Percentiles rank a stretch among this genome's conserved stretches.
Evolutionary conservation across 169 alveolate species (phyloP).

Genomic region (Cryptosporidium sp.): DNA sequence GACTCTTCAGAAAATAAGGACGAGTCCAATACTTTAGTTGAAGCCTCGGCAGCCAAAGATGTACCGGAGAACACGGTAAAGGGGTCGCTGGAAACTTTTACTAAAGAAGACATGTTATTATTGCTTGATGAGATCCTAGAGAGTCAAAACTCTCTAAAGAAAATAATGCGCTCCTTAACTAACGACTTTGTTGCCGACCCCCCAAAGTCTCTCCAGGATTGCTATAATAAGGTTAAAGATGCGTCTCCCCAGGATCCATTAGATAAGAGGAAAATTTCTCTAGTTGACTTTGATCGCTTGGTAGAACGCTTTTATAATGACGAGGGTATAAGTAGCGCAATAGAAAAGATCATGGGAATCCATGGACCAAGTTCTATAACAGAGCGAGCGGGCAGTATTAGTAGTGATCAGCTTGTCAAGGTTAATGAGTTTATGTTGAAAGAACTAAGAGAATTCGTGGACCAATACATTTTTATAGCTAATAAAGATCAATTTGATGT

Average conservation of each 20-base stretch:
- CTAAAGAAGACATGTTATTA: constrained; percentile 80
- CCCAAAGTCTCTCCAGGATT: constrained; percentile 64
- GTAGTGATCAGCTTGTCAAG: constrained; percentile 79
- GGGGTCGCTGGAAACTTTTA: constrained; percentile 43
- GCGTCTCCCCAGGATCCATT: constrained; percentile 82
- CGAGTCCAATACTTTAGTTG: not conserved
- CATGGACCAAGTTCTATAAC: constrained; percentile 72
- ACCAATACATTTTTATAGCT: constrained; percentile 80
- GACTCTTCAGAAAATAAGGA: constrained; percentile 77
- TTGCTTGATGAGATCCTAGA: constrained; percentile 78
- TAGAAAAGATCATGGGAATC: constrained; percentile 72
- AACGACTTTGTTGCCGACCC: constrained; percentile 34
- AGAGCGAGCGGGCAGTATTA: constrained; percentile 77
- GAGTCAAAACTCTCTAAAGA: constrained; percentile 83
- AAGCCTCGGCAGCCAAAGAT: not conserved
- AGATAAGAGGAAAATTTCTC: constrained; percentile 80
- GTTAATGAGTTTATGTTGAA: constrained; percentile 86
- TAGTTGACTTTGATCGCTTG: constrained; percentile 81
- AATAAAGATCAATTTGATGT: constrained; percentile 79
- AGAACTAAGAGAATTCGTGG: constrained; percentile 82
- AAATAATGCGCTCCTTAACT: constrained; percentile 78
- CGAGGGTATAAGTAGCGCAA: constrained; percentile 56
- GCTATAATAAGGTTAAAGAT: constrained; percentile 73
- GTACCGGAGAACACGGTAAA: not conserved
- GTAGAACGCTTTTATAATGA: constrained; percentile 83